A percentile compares a stretch with the other conserved stretches of the same genome.
Evolutionary conservation across 2,329 filamentous ascomycete species (phyloP).

Genomic region (Ceratocystis smalleyi): DNA sequence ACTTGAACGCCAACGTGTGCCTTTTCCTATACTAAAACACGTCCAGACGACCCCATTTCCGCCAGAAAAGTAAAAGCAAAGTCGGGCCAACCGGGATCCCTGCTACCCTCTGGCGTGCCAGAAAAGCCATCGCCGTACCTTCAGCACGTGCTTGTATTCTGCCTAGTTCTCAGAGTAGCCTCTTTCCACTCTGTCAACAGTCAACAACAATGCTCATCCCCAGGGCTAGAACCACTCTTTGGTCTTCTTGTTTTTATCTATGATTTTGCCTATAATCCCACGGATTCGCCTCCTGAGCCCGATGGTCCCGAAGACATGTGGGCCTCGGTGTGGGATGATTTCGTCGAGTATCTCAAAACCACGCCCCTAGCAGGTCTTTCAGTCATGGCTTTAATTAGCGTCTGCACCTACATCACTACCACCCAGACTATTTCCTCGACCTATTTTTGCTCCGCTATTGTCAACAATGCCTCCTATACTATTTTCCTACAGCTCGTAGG

Average conservation of each 20-base stretch:
- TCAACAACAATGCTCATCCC: slow-evolving; percentile 35
- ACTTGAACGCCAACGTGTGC: background rate
- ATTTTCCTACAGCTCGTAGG: slow-evolving; percentile 31
- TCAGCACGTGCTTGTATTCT: slow-evolving; percentile 29
- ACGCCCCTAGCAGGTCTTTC: slow-evolving; percentile 6
- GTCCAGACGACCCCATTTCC: slow-evolving; percentile 7
- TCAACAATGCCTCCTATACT: slow-evolving; percentile 27
- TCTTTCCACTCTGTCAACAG: slow-evolving; percentile 31
- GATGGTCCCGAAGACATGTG: slow-evolving; percentile 33
- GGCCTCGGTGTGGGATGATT: slow-evolving; percentile 33
- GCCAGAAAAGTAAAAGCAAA: background rate
- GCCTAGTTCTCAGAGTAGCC: slow-evolving; percentile 34
- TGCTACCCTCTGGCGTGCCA: slow-evolving; percentile 24
- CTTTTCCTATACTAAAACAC: background rate
- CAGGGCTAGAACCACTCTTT: slow-evolving; percentile 32
- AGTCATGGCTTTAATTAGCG: slow-evolving; percentile 26
- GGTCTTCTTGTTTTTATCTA: slow-evolving; percentile 14
- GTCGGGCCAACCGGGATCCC: background rate
- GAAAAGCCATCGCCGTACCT: slow-evolving; percentile 34
- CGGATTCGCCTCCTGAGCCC: slow-evolving; percentile 1
- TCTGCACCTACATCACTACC: slow-evolving; percentile 29
- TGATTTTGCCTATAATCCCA: slow-evolving; percentile 10
- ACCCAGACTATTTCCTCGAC: slow-evolving; percentile 26
- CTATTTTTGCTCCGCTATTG: slow-evolving; percentile 33
- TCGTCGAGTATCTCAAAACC: slow-evolving; percentile 32